These are phyloP conservation scores for Rhodotorula kratochvilovae DNA, from an alignment of 768 basidiomycete genomes.

Conservation along the genomic window DNA sequence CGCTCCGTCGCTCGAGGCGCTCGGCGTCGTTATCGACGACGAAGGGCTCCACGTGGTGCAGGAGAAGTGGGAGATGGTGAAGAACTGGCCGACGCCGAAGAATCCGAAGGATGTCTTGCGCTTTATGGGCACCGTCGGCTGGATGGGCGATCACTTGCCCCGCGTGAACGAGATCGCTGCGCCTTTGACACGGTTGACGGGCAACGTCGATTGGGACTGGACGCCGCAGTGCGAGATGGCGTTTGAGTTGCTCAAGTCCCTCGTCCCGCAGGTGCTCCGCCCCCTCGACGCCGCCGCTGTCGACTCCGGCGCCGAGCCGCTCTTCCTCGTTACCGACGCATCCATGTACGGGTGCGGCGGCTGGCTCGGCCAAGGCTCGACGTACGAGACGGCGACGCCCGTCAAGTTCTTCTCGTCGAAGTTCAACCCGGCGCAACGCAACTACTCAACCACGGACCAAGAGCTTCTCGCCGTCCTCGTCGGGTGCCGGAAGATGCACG, in stretches of 20 bases:
- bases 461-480: not conserved
- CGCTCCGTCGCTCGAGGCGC: not conserved
- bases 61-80: constrained; percentile 2
- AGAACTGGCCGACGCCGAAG: constrained; percentile 10
- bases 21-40: constrained; percentile 15
- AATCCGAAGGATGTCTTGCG: constrained; percentile 15
- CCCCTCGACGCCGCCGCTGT: not conserved
- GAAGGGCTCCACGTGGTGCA: no score
- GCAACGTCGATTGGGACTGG: constrained; percentile 26
- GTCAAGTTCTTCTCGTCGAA: constrained; percentile 15
- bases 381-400: not conserved
- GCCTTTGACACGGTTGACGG: constrained; percentile 4
- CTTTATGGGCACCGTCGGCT: constrained; percentile 9
- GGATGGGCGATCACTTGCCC: constrained; percentile 28
- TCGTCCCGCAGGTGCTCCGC: not conserved
- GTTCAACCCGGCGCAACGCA: constrained; percentile 15
- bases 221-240: not conserved
- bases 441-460: constrained; percentile 10
- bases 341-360: constrained; percentile 5
- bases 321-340: constrained; percentile 17
- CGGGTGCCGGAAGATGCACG: not conserved
- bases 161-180: not conserved
- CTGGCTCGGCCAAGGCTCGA: constrained; percentile 12
- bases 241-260: not conserved
- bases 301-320: not conserved